Conservation (phyloP, 495 filamentous ascomycete genomes). For the Talaromyces liani region DNA sequence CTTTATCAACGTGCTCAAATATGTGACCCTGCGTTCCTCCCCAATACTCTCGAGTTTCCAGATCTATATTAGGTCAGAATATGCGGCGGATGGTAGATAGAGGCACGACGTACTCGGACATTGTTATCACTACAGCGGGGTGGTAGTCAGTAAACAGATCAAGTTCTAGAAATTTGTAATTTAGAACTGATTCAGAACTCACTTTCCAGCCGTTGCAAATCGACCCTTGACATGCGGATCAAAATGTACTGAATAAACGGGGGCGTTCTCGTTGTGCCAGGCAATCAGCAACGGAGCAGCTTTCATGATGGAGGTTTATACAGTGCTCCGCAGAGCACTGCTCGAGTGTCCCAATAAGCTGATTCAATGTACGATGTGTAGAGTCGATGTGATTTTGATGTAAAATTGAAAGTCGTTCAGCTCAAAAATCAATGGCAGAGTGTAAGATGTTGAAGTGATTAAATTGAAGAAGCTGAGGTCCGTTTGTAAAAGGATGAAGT, state of each 20-base stretch:
- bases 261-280: slow-evolving; percentile 93
- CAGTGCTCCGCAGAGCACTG: slow-evolving; percentile 12
- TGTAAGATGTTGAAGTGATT: not conserved
- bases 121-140: slow-evolving; percentile 67
- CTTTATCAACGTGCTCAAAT: slow-evolving; percentile 82
- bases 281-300: slow-evolving; percentile 83
- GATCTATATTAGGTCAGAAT: slow-evolving; percentile 49
- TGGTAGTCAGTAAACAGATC: slow-evolving; percentile 7
- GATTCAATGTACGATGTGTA: not conserved
- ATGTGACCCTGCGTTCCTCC: slow-evolving; percentile 82
- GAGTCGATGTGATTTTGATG: not conserved
- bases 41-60: slow-evolving; percentile 85
- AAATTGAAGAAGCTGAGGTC: not conserved
- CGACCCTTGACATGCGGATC: slow-evolving; percentile 89
- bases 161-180: not conserved
- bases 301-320: slow-evolving; percentile 58
- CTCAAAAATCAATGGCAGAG: not conserved
- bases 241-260: slow-evolving; percentile 94
- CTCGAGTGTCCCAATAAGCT: not conserved
- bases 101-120: slow-evolving; percentile 64
- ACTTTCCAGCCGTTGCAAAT: slow-evolving; percentile 82
- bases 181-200: slow-evolving; percentile 16
- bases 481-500: not conserved
- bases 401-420: not conserved
- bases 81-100: slow-evolving; percentile 11